These are phyloP conservation scores for Rhodotorula sp. DNA, from an alignment of 1,284 basidiomycete genomes.

Conservation along the genomic window DNA sequence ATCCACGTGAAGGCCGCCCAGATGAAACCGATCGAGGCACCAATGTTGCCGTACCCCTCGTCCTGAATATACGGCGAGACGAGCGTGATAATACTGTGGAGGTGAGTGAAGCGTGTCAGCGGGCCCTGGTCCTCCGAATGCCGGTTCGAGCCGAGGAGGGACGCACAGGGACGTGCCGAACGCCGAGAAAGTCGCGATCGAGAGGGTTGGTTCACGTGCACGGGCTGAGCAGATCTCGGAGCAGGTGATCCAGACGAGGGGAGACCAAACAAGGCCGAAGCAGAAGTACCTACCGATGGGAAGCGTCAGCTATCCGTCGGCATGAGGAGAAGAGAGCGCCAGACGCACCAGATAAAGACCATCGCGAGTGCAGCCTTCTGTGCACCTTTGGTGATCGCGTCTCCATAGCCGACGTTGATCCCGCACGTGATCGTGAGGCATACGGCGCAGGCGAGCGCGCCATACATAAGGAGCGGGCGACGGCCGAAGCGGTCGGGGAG, in stretches of 20 bases:
- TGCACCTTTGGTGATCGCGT: constrained; percentile 5
- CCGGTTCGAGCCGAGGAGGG: background rate
- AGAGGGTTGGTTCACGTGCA: constrained; percentile 11
- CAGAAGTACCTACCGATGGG: constrained; percentile 40
- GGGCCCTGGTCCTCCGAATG: too few species aligned
- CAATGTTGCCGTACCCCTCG: constrained; percentile 40
- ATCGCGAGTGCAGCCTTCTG: constrained; percentile 42
- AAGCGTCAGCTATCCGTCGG: too few species aligned
- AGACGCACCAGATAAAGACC: background rate
- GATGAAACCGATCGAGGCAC: constrained; percentile 17
- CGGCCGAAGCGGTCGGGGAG: constrained; percentile 42
- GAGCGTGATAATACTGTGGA: constrained; percentile 35
- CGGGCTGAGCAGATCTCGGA: constrained; percentile 38
- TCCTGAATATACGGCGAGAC: constrained; percentile 45
- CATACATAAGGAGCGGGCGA: constrained; percentile 35
- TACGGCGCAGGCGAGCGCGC: constrained; percentile 33
- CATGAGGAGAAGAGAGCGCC: background rate
- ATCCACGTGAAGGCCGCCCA: constrained; percentile 17
- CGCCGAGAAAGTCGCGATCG: constrained; percentile 39
- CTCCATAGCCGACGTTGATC: constrained; percentile 35
- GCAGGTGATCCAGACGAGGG: constrained; percentile 40
- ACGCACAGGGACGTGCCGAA: constrained; percentile 32
- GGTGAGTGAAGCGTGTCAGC: background rate
- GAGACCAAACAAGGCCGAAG: constrained; percentile 33
- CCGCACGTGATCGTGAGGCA: constrained; percentile 36